Evolutionary conservation across 345 rosid genomes (phyloP).

Genomic region (Ceriops tagal): DNA sequence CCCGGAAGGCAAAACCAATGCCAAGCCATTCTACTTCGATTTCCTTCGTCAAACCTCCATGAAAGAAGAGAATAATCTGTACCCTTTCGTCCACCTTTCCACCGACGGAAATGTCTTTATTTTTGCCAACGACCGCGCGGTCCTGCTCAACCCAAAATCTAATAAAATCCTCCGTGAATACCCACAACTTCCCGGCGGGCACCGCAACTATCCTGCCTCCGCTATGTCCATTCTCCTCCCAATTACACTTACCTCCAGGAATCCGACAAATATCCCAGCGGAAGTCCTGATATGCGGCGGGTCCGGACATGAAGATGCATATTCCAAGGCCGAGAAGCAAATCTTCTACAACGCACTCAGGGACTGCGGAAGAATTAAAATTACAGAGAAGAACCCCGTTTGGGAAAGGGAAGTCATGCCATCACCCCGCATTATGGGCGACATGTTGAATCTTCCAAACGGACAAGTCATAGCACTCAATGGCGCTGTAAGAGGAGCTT

Average conservation of each 20-base stretch:
- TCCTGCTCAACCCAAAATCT: slow-evolving; percentile 47
- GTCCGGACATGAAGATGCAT: slow-evolving; percentile 38
- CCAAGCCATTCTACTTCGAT: slow-evolving; percentile 28
- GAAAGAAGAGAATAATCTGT: slow-evolving; percentile 64
- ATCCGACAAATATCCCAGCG: slow-evolving; percentile 24
- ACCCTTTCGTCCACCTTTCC: slow-evolving; percentile 72
- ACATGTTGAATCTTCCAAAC: slow-evolving; percentile 59
- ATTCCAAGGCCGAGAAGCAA: slow-evolving; percentile 21
- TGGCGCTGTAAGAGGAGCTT: slow-evolving; percentile 64
- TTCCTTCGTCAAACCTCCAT: slow-evolving; percentile 53
- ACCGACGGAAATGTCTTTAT: slow-evolving; percentile 81
- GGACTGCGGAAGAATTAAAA: slow-evolving; percentile 59
- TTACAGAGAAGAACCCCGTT: slow-evolving; percentile 39
- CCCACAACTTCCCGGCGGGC: slow-evolving; percentile 68
- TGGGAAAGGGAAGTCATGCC: slow-evolving; percentile 80
- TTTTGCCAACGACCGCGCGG: slow-evolving; percentile 71
- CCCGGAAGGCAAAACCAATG: slow-evolving; percentile 43
- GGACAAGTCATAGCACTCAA: slow-evolving; percentile 67
- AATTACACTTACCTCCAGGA: slow-evolving; percentile 29
- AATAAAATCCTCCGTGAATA: slow-evolving; percentile 50
- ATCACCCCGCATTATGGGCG: slow-evolving; percentile 64
- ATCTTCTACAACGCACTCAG: slow-evolving; percentile 37
- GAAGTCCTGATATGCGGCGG: slow-evolving; percentile 70
- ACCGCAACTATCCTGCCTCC: slow-evolving; percentile 76
- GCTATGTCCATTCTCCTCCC: slow-evolving; percentile 67